Percentiles rank a stretch among this genome's conserved stretches.
These are phyloP conservation scores for Heterobasidion occidentale DNA, from an alignment of 1,284 basidiomycete genomes.

Conservation along the genomic window DNA sequence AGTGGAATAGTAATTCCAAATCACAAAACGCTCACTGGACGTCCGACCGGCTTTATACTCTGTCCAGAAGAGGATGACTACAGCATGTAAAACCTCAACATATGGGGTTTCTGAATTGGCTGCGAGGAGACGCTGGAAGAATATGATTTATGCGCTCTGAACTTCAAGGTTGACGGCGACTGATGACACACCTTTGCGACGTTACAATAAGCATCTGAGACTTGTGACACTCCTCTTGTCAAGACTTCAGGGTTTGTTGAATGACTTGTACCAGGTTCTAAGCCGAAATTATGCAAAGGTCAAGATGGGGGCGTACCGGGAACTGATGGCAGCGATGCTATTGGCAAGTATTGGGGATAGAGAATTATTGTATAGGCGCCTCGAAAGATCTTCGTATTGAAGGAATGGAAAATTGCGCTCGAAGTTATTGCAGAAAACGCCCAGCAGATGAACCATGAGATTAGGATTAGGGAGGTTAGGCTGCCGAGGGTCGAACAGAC, in stretches of 20 bases:
- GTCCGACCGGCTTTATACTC: constrained; percentile 58
- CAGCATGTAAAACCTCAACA: constrained; percentile 60
- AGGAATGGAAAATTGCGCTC: constrained; percentile 60
- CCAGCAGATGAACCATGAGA: constrained; percentile 62
- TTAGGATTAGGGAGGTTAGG: constrained; percentile 53
- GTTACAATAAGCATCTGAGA: constrained; percentile 58
- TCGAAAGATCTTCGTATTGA: constrained; percentile 49
- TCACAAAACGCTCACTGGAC: constrained; percentile 28
- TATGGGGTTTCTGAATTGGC: constrained; percentile 45
- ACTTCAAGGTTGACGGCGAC: constrained; percentile 1
- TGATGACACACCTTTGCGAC: constrained; percentile 49
- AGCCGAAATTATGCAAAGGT: not conserved
- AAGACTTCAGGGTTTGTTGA: constrained; percentile 53
- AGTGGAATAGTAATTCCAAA: constrained; percentile 10
- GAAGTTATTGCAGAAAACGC: constrained; percentile 58
- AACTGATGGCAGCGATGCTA: constrained; percentile 63
- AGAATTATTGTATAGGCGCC: constrained; percentile 50
- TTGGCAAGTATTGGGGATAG: constrained; percentile 59
- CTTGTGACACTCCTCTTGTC: constrained; percentile 49
- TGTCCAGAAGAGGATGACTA: constrained; percentile 66
- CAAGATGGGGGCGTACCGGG: constrained; percentile 34
- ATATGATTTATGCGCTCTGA: constrained; percentile 7
- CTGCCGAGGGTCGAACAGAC: constrained; percentile 59
- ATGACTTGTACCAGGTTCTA: constrained; percentile 29
- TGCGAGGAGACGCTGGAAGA: constrained; percentile 25